phyloP scores from a whole-genome alignment of 345 rosid genomes.

The Linum usitatissimum region DNA sequence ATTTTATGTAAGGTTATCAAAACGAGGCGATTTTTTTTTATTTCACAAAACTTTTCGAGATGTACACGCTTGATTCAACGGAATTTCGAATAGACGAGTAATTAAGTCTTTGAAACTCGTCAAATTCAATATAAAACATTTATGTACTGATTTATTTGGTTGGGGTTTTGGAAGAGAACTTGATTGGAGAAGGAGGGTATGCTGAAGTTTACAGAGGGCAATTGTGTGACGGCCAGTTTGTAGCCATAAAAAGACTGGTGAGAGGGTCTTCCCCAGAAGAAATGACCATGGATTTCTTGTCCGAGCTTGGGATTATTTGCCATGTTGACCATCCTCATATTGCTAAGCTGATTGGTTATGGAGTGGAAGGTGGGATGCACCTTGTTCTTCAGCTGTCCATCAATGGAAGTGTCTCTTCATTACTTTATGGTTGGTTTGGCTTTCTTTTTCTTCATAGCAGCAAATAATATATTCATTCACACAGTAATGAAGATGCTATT shows the following conservation, averaged over 20 bases:
- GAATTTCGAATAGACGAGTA: too few species aligned
- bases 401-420: constrained; percentile 71
- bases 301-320: constrained; percentile 82
- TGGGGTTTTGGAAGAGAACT: constrained; percentile 40
- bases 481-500: not conserved
- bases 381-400: constrained; percentile 82
- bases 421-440: constrained; percentile 64
- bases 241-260: constrained; percentile 61
- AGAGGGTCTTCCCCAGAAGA: constrained; percentile 66
- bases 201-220: constrained; percentile 81
- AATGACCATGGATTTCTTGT: constrained; percentile 72
- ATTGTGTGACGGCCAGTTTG: constrained; percentile 45
- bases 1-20: too few species aligned
- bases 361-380: constrained; percentile 95
- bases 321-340: constrained; percentile 93
- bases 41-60: too few species aligned
- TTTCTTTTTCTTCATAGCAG: too few species aligned
- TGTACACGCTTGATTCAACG: too few species aligned
- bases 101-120: too few species aligned
- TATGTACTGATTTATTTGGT: not conserved
- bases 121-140: too few species aligned
- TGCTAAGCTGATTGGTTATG: constrained; percentile 74
- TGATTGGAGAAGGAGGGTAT: constrained; percentile 90
- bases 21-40: too few species aligned
- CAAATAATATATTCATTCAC: too few species aligned